These are phyloP conservation scores for Cryptococcus sp. DNA, from an alignment of 1,284 basidiomycete species.

Conservation along the genomic window DNA sequence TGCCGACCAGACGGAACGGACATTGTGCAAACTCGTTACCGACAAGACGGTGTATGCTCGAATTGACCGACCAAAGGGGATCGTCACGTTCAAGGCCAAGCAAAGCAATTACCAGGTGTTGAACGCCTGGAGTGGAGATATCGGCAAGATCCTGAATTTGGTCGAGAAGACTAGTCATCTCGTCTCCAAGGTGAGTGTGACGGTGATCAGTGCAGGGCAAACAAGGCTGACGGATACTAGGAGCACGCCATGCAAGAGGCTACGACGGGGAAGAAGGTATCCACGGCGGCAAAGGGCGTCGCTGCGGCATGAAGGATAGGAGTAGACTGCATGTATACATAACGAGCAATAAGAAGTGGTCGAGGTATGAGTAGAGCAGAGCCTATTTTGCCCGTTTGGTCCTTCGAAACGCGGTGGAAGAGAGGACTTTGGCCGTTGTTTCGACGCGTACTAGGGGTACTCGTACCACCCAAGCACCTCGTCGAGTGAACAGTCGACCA, in stretches of 20 bases:
- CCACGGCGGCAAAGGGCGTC: neutral
- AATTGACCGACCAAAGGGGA: constrained; percentile 83
- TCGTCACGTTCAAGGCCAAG: constrained; percentile 78
- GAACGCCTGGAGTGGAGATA: constrained; percentile 95
- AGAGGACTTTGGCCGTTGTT: no score
- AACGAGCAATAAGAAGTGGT: no score
- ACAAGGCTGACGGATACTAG: constrained; percentile 5
- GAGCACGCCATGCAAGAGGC: constrained; percentile 47
- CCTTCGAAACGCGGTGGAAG: no score
- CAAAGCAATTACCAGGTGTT: constrained; percentile 76
- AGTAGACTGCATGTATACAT: no score
- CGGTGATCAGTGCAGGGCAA: neutral
- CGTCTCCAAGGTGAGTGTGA: constrained; percentile 48
- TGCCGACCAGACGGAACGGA: constrained; percentile 74
- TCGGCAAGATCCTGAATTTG: constrained; percentile 66
- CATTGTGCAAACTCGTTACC: constrained; percentile 81
- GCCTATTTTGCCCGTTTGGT: no score
- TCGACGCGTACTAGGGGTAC: no score
- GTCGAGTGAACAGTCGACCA: no score
- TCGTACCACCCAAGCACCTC: no score
- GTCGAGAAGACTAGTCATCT: constrained; percentile 53
- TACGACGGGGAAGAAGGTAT: constrained; percentile 36
- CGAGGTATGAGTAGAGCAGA: no score
- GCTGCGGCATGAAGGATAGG: no score
- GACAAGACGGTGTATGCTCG: constrained; percentile 89